Evolutionary conservation across 768 basidiomycete genomes (phyloP).

Genomic region (Hortiboletus flavorubellus): DNA sequence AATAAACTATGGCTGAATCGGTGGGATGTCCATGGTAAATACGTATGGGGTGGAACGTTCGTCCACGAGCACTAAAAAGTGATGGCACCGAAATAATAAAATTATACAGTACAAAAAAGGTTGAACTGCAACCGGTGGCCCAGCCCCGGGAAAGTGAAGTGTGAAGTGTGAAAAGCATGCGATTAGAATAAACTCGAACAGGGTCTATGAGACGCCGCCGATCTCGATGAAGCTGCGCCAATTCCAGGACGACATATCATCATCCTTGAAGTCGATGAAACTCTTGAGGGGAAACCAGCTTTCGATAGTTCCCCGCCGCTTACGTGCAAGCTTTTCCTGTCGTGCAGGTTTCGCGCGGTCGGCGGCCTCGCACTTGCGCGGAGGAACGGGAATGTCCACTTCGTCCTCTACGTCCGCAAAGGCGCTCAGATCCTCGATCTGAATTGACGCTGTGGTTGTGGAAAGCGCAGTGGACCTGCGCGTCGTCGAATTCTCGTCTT

Average conservation of each 20-base stretch:
- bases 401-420: slow-evolving; percentile 35
- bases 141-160: neutral
- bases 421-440: slow-evolving; percentile 20
- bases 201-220: slow-evolving; percentile 27
- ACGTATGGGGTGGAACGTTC: slow-evolving; percentile 10
- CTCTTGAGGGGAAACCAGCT: slow-evolving; percentile 57
- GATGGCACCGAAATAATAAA: slow-evolving; percentile 14
- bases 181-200: neutral
- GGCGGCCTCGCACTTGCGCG: slow-evolving; percentile 5
- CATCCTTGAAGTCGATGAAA: slow-evolving; percentile 62
- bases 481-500: slow-evolving; percentile 38
- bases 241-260: slow-evolving; percentile 43
- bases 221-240: slow-evolving; percentile 69
- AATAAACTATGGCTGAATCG: slow-evolving; percentile 12
- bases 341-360: slow-evolving; percentile 12
- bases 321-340: slow-evolving; percentile 19
- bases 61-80: neutral
- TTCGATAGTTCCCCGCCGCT: slow-evolving; percentile 42
- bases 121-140: neutral
- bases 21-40: slow-evolving; percentile 18
- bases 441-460: slow-evolving; percentile 1
- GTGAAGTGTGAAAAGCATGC: neutral
- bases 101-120: slow-evolving; percentile 2
- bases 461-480: neutral
- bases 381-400: slow-evolving; percentile 18